Evolutionary conservation across 208 protist genomes (phyloP), one percentile per base, ranked within the genome.

Genomic region (Spongospora subterranea): DNA sequence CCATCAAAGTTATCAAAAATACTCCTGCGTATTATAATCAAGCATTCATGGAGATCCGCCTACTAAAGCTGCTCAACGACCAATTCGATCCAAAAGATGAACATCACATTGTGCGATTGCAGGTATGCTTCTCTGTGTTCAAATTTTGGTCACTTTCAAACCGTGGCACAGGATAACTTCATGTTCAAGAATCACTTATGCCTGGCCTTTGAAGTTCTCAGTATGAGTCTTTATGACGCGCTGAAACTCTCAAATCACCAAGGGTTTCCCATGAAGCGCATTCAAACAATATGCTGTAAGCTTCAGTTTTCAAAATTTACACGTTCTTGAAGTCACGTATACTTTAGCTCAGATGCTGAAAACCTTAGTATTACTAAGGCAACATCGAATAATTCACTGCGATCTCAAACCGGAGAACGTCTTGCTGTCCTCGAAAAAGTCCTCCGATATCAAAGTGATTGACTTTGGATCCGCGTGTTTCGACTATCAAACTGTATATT

Each of bases 381-480:
- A 89, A 45, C 41, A 77, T 0, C 46, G 41, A 0, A 76, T 94
- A 60, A 93, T 93, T 38, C 92, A 93, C 71, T 93, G 92, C 46
- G 92, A 93, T 88, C 91, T 95, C 1, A 95, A 96, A 89, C 95
- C 95, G 32, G 96, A 97, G 88, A 97, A 97, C 90, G 94, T 97
- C 17, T 92, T 97, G 46, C 88, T 97, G 54, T 90, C 97, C 91
- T 95, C 94, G n/a, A 97, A 96, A 50, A 6, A 6, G 13, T 92
- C 96, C 0, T 97, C 94, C 77, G 95, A 93, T 13, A 98, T 99
- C 92, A 98, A 98, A 88, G 82, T 99, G 11, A 99, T 99, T 88
- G 98, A 99, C 93, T 99, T 99, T 95, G 98, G 98, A 45, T 97
- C 95, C 40, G 95, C 97, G 32, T 99, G 97, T 92, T 97, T 96